Evolutionary conservation across 2,329 filamentous ascomycete genomes (phyloP).

Genomic region (Tolypocladium amazonense): DNA sequence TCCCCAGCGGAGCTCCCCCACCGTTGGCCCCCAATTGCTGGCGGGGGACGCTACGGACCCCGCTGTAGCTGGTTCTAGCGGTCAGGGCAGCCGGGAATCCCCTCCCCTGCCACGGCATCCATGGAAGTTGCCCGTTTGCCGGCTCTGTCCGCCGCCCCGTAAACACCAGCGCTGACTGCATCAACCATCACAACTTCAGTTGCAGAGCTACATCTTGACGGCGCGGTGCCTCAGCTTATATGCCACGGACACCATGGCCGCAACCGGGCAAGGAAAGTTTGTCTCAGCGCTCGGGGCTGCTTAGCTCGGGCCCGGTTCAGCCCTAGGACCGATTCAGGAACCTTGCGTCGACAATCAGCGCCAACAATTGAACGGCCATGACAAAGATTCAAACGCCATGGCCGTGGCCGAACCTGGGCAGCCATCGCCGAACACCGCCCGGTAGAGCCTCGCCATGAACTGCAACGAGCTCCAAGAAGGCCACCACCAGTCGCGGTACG

Average conservation of each 20-base stretch:
- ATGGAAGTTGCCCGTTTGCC: background rate
- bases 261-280: background rate
- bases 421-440: background rate
- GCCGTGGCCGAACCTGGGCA: background rate
- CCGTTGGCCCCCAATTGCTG: no score
- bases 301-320: background rate
- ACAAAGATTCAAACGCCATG: background rate
- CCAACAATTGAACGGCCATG: background rate
- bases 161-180: background rate
- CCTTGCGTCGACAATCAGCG: background rate
- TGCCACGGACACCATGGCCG: background rate
- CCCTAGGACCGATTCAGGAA: background rate
- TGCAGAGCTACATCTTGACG: background rate
- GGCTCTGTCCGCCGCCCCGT: background rate
- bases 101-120: no score
- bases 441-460: constrained; percentile 17
- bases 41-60: no score
- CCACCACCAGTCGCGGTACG: constrained; percentile 18
- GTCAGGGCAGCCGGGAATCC: no score
- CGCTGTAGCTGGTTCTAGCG: no score
- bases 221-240: no score
- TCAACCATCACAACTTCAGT: background rate
- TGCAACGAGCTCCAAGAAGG: constrained; percentile 24
- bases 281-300: background rate
- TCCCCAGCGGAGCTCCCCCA: no score